Evolutionary conservation across 192 early-diverging fungal species (phyloP).

Genomic region (Piromyces sp.): DNA sequence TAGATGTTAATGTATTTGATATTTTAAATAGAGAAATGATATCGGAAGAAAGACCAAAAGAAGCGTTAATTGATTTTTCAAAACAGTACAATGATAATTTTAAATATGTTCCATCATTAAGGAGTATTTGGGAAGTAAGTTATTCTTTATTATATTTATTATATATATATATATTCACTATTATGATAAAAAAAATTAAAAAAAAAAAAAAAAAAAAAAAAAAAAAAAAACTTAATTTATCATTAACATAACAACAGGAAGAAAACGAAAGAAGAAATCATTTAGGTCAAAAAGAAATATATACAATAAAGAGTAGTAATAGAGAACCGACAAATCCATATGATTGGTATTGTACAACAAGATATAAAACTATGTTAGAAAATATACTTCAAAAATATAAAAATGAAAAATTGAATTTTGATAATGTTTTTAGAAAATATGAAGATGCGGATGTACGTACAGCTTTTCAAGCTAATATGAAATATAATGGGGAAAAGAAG

Average conservation of each 20-base stretch:
- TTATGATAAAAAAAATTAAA: too few species aligned
- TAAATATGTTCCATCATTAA: not conserved
- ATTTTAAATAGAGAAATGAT: not conserved
- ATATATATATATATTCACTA: too few species aligned
- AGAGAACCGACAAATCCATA: not conserved
- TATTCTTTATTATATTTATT: too few species aligned
- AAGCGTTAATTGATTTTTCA: not conserved
- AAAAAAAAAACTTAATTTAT: too few species aligned
- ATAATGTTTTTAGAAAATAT: not conserved
- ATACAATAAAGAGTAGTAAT: not conserved
- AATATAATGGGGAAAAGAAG: not conserved
- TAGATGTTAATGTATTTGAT: not conserved
- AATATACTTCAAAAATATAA: not conserved
- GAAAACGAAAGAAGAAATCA: not conserved
- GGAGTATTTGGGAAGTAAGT: not conserved
- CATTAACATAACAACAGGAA: not conserved
- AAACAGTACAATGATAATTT: not conserved
- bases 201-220: too few species aligned
- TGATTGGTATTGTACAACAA: not conserved
- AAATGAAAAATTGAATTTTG: not conserved
- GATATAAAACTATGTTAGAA: not conserved
- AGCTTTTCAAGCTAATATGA: not conserved
- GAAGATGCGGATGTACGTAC: not conserved
- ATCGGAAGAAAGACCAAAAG: not conserved
- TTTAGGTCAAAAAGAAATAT: not conserved